phyloP scores from a whole-genome alignment of 1,284 basidiomycete genomes.

The Irpex sp. region DNA sequence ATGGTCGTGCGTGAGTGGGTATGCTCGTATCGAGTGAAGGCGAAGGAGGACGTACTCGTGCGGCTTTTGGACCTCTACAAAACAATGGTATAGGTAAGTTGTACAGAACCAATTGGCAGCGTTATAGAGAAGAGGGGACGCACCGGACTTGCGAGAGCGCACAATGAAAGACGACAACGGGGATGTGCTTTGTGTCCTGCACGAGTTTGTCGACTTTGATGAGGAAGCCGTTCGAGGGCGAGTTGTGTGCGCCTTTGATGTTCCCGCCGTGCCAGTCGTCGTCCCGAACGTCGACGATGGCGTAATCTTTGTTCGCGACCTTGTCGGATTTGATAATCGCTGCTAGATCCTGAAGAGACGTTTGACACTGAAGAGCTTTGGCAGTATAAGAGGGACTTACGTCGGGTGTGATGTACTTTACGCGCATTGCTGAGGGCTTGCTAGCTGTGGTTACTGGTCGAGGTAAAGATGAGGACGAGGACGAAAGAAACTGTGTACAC shows the following conservation, averaged over 20 bases:
- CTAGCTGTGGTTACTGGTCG: not conserved
- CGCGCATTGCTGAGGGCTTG: slow-evolving; percentile 12
- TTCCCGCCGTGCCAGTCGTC: slow-evolving; percentile 74
- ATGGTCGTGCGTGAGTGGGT: not conserved
- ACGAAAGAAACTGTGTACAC: not conserved
- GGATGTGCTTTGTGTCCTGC: slow-evolving; percentile 55
- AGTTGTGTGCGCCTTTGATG: slow-evolving; percentile 59
- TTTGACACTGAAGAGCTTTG: not conserved
- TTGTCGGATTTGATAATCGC: slow-evolving; percentile 60
- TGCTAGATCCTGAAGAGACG: slow-evolving; percentile 56
- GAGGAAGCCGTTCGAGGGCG: slow-evolving; percentile 59
- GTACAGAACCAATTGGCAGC: not conserved
- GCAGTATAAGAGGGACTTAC: slow-evolving; percentile 16
- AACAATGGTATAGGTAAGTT: not conserved
- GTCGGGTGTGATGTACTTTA: slow-evolving; percentile 30
- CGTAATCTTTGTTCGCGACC: slow-evolving; percentile 58
- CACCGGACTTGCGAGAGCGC: slow-evolving; percentile 71
- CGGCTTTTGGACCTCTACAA: slow-evolving; percentile 69
- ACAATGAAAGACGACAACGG: slow-evolving; percentile 73
- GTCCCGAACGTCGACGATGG: slow-evolving; percentile 77
- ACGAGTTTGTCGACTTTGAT: slow-evolving; percentile 55
- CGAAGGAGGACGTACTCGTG: slow-evolving; percentile 43
- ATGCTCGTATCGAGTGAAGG: not conserved
- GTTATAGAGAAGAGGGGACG: slow-evolving; percentile 20
- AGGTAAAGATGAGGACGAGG: not conserved